Evolutionary conservation across 306 rosid genomes (phyloP).

Genomic region (Citrullus mucosospermus): DNA sequence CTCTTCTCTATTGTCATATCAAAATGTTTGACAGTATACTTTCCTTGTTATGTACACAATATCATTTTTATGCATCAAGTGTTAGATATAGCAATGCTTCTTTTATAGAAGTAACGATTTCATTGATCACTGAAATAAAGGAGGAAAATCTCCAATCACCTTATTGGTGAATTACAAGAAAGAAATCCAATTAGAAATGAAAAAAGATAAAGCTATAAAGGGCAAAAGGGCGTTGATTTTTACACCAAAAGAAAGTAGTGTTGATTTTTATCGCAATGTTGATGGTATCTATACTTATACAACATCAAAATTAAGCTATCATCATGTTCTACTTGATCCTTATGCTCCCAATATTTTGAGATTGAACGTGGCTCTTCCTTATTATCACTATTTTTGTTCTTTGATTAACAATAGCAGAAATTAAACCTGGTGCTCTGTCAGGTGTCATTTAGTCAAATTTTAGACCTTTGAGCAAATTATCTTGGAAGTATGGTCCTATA

Average conservation of each 20-base stretch:
- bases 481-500: background rate
- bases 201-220: too few relatives aligned
- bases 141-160: too few relatives aligned
- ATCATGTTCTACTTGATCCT: background rate
- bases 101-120: too few relatives aligned
- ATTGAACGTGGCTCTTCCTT: background rate
- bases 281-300: background rate
- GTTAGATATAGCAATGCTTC: background rate
- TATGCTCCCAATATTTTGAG: background rate
- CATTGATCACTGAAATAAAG: too few relatives aligned
- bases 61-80: conserved; percentile 4
- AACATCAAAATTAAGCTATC: background rate
- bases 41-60: background rate
- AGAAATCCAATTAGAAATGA: too few relatives aligned
- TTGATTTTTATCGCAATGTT: too few relatives aligned
- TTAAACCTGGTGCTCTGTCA: background rate
- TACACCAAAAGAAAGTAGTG: too few relatives aligned
- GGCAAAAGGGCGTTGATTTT: too few relatives aligned
- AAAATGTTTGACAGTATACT: background rate
- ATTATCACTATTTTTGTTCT: background rate
- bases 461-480: background rate
- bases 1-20: background rate
- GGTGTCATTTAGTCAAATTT: conserved; percentile 1
- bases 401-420: background rate
- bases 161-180: too few relatives aligned